Evolutionary conservation across 305 asterid species (phyloP), one percentile per base, ranked within the genome.

Genomic region (Stenogyne calaminthoides): DNA sequence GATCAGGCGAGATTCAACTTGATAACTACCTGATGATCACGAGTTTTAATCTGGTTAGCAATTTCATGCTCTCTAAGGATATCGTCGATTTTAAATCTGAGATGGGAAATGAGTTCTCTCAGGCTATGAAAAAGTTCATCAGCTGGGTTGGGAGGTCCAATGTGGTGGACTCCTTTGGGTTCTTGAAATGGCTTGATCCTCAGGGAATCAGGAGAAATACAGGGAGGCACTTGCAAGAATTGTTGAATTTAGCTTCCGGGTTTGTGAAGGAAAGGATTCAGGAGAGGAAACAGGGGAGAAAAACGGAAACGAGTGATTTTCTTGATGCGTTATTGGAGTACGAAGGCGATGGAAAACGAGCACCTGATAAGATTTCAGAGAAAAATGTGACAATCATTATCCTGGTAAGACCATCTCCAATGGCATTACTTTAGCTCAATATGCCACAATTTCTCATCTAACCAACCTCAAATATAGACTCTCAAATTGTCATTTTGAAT

Each of bases 181-280:
- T 61, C 65, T 61, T 76, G 20, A 76, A 60, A 58, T 59, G 74
- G 79, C 44, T 75, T 6, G 79, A 75, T 49, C 79, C 78, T 14
- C 79, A 67, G 58, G 75, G 79, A 27, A 76, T 76, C 37, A 51
- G 32, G 52, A 12, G 60, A 10, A 59, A 40, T 40, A 69, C 71
- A 12, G 34, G 5, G 67, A 76, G 2, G 66, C 27, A 61, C 69
- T 15, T 76, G 58, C 29, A 55, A 25, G 18, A 37, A 19, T 7
- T 76, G 40, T 61, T 76, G 60, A 69, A 51, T 9, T 9, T 69
- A 5, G 66, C 29, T 69, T 62, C 71, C 5, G 71, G 52, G 39
- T 69, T 76, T 3, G 71, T 69, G 20, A 69, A 71, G 69, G 74
- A 77, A 46, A 77, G 81, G 22, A 29, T 71, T 58, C 16, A 34